phyloP scores from a whole-genome alignment of 2,329 filamentous ascomycete species.

The Fusarium robinianum region DNA sequence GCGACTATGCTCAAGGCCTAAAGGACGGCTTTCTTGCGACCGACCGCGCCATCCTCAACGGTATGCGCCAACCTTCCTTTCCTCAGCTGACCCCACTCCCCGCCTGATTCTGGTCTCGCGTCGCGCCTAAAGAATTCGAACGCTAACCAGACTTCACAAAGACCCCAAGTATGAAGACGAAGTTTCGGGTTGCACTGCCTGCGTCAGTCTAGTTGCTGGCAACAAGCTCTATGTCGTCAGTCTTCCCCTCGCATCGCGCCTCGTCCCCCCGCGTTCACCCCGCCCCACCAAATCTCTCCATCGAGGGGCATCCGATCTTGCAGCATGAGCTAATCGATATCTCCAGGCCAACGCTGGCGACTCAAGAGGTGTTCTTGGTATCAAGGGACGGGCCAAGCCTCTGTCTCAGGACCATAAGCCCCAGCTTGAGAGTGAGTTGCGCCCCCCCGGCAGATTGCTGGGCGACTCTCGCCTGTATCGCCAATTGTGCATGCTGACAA shows the following conservation, averaged over 20 bases:
- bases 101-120: constrained; percentile 1
- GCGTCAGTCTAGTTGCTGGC: constrained; percentile 84
- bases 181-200: constrained; percentile 96
- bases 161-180: constrained; percentile 97
- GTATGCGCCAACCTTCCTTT: constrained; percentile 55
- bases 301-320: constrained; percentile 19
- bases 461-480: too few relatives aligned
- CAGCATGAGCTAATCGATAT: constrained; percentile 22
- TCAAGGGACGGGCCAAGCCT: constrained; percentile 96
- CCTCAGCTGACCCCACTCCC: constrained; percentile 13
- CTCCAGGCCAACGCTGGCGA: constrained; percentile 92
- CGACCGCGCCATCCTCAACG: constrained; percentile 92
- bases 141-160: constrained; percentile 48
- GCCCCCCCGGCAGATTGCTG: too few relatives aligned
- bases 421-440: constrained; percentile 85
- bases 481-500: constrained; percentile 19
- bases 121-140: constrained; percentile 2
- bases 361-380: constrained; percentile 90
- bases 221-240: constrained; percentile 95
- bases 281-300: constrained; percentile 17
- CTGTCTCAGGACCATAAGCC: constrained; percentile 99
- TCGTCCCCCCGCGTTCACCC: constrained; percentile 18
- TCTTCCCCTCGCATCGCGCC: constrained; percentile 39
- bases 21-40: constrained; percentile 98
- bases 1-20: constrained; percentile 91